Evolutionary conservation across 345 rosid genomes (phyloP), one percentile per base, ranked within the genome.

Genomic region (Salix purpurea): DNA sequence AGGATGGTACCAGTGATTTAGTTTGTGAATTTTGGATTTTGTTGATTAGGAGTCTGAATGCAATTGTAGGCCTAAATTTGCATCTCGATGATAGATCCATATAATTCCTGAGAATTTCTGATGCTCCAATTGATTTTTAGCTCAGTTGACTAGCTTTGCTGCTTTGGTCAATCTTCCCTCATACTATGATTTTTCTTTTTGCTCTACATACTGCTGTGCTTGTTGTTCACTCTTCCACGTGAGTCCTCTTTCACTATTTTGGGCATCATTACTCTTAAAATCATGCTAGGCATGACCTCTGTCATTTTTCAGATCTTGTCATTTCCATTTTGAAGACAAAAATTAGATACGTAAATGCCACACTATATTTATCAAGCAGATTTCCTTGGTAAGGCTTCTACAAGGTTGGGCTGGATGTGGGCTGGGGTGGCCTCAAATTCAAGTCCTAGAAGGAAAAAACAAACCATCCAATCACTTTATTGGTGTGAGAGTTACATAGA

Each of bases 41-140:
- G 23, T 21, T 32, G 16, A 7, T 24, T 34, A 50, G 64, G 54
- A 62, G 24, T 77, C n/a, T 52, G 36, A 76, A 76, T 60, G 79
- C 40, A 36, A 12, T 24, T 16, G 46, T 36, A 60, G 62, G 68
- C 54, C 62, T 52, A 32, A 44, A 66, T 48, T 36, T 48, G 36
- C 23, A 37, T 37, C 28, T 39, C 15, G 21, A 18, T 76, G 2
- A 26, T 69, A 69, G n/a, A 4, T 69, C 42, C 67, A 52, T 28
- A 56, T n/a, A n/a, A 76, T 58, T 71, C 61, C 30, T n/a, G 5
- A 30, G 14, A 48, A 60, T 19, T 71, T 71, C 37, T n/a, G 42
- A 37, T 70, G 7, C 26, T 62, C 50, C 5, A 13, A n/a, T 66
- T 26, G 19, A 21, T 48, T 50, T 7, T 50, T 14, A 5, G 30